Evolutionary conservation across 108 stramenopile genomes (phyloP).

Genomic region (Schizochytrium sp.): DNA sequence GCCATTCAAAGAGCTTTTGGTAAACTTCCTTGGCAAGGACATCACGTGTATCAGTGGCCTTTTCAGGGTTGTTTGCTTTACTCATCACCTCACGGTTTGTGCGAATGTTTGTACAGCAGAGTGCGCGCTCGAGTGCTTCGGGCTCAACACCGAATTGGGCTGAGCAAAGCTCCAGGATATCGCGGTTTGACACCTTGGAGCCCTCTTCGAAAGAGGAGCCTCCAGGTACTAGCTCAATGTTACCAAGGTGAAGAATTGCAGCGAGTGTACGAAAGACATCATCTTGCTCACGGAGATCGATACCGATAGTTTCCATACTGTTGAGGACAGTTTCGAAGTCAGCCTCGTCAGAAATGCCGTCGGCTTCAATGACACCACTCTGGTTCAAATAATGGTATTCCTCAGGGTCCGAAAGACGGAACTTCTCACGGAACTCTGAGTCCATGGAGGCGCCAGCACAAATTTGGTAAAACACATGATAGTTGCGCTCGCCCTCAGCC

Average conservation of each 20-base stretch:
- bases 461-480: constrained; percentile 98
- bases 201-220: constrained; percentile 70
- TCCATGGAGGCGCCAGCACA: constrained; percentile 81
- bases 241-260: constrained; percentile 70
- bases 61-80: constrained; percentile 67
- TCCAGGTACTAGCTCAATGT: constrained; percentile 70
- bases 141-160: constrained; percentile 70
- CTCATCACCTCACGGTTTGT: constrained; percentile 61
- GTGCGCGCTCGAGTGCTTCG: constrained; percentile 64
- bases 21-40: constrained; percentile 79
- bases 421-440: constrained; percentile 63
- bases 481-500: constrained; percentile 94
- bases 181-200: constrained; percentile 69
- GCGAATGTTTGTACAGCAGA: constrained; percentile 61
- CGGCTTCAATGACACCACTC: constrained; percentile 68
- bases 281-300: constrained; percentile 60
- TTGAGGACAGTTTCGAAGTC: constrained; percentile 70
- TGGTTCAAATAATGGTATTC: constrained; percentile 73
- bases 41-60: constrained; percentile 76
- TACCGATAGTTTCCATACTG: constrained; percentile 66
- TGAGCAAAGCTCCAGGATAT: constrained; percentile 66
- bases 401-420: constrained; percentile 71
- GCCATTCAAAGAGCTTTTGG: constrained; percentile 75
- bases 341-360: constrained; percentile 72
- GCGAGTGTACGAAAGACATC: constrained; percentile 64